Base-by-base conservation (phyloP, 257 asterid species). In the Salvia hispanica region DNA sequence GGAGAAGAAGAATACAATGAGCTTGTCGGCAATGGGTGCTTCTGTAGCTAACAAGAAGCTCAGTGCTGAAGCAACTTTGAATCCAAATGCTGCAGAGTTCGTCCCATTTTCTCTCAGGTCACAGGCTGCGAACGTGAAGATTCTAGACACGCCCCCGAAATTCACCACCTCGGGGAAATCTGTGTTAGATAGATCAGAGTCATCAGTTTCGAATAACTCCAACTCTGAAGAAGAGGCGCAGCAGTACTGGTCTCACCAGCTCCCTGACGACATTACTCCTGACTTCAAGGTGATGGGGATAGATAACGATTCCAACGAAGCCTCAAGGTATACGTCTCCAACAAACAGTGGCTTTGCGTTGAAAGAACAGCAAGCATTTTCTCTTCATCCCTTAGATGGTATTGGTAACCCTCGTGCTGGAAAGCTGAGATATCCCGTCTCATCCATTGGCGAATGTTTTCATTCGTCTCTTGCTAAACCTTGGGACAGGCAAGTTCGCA, bases 51-150 rank as follows among this genome's bases (percentile, higher is more conserved):
- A 78, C 76, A 84, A 74, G 54, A 86, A 79, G 67, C 74, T 78
- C 67, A 63, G 78, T 50, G 69, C 82, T 61, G 72, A 90, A 76
- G 62, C 83, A 65, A 43, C 81, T 69, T 76, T 92, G 86, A 92
- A 92, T 67, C 97, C 98, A 16, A 86, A 92, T 77, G 98, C 98
- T 13, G 90, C 94, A 13, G 97, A 90, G 71, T 92, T 92, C 75
- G 78, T 90, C 55, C 98, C 98, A 10, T 84, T 76, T 60, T 78
- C 93, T 76, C 83, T 92, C 62, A 75, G 87, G 70, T 74, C 96
- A 74, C 83, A 81, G 42, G 66, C 77, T 70, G 84, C 86, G 56
- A 76, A 67, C 58, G 40, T 66, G 59, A 71, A 58, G 44, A 72
- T 66, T 58, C 61, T 78, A 31, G 91, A 82, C 45, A 69, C 79